Conservation (phyloP, 352 stramenopile species). For the Globisporangium takayamanum region DNA sequence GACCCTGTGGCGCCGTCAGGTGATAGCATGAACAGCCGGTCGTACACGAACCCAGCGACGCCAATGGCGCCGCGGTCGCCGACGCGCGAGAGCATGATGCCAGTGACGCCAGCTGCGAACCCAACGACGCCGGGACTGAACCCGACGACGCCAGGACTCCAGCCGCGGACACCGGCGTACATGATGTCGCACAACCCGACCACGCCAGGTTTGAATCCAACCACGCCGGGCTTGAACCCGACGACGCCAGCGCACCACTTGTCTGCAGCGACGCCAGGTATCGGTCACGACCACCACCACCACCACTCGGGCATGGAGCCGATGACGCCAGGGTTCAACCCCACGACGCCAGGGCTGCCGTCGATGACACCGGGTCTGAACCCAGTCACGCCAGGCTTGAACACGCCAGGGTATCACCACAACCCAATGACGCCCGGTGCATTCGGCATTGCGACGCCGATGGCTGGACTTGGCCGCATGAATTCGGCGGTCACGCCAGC, state of each 20-base stretch:
- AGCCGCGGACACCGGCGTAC: slow-evolving; percentile 68
- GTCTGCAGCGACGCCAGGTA: slow-evolving; percentile 62
- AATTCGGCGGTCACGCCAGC: slow-evolving; percentile 56
- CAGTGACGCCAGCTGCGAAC: slow-evolving; percentile 62
- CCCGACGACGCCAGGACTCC: slow-evolving; percentile 73
- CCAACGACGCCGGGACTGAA: slow-evolving; percentile 75
- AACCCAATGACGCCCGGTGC: slow-evolving; percentile 86
- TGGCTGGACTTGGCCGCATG: slow-evolving; percentile 51
- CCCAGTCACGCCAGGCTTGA: slow-evolving; percentile 73
- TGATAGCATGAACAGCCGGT: slow-evolving; percentile 35
- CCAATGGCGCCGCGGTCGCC: slow-evolving; percentile 60
- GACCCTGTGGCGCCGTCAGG: slow-evolving; percentile 68
- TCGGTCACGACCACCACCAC: slow-evolving; percentile 52
- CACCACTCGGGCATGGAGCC: slow-evolving; percentile 70
- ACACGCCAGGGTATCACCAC: slow-evolving; percentile 78
- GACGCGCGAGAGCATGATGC: slow-evolving; percentile 52
- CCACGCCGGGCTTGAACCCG: slow-evolving; percentile 70
- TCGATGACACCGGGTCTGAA: slow-evolving; percentile 79
- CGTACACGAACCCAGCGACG: slow-evolving; percentile 43
- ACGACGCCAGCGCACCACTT: slow-evolving; percentile 65
- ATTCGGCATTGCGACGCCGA: slow-evolving; percentile 67
- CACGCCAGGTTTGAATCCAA: slow-evolving; percentile 76
- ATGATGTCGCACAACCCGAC: slow-evolving; percentile 75
- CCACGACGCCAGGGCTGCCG: slow-evolving; percentile 72
- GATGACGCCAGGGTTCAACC: slow-evolving; percentile 85